phyloP scores from a whole-genome alignment of 371 early-diverging fungal species.

The Blakeslea trispora region DNA sequence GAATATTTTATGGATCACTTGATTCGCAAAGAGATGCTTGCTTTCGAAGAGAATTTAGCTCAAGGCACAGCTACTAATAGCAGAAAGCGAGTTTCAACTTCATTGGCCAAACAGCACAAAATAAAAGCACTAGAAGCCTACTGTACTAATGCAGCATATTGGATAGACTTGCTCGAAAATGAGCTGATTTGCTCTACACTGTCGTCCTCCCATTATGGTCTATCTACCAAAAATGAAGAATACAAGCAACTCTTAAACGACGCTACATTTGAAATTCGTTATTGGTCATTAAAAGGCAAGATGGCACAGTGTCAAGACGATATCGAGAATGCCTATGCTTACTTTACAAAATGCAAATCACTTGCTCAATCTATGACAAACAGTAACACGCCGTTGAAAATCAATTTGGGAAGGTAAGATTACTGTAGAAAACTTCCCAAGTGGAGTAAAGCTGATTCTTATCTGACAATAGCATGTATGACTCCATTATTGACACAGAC shows the following conservation, averaged over 20 bases:
- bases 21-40: slow-evolving; percentile 17
- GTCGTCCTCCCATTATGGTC: neutral
- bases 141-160: slow-evolving; percentile 7
- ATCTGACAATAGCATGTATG: slow-evolving; percentile 28
- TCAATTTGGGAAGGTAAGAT: slow-evolving; percentile 43
- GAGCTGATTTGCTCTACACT: slow-evolving; percentile 1
- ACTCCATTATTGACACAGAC: slow-evolving; percentile 28
- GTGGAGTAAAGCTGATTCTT: too few species aligned
- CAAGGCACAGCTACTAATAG: neutral
- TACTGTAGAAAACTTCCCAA: too few species aligned
- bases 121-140: slow-evolving; percentile 7
- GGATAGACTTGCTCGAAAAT: slow-evolving; percentile 12
- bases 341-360: slow-evolving; percentile 39
- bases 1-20: slow-evolving; percentile 37
- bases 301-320: slow-evolving; percentile 51
- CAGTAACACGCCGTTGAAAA: slow-evolving; percentile 2
- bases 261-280: slow-evolving; percentile 22
- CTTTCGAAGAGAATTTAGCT: slow-evolving; percentile 5
- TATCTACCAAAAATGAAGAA: neutral
- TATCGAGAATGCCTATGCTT: slow-evolving; percentile 42
- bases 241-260: neutral
- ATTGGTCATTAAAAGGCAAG: slow-evolving; percentile 45
- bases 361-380: slow-evolving; percentile 9
- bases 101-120: slow-evolving; percentile 19
- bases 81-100: slow-evolving; percentile 8